Percentiles rank a stretch among this genome's conserved stretches.
phyloP scores from a whole-genome alignment of 805 yeast genomes.

The Tetrapisispora nanseiensis region DNA sequence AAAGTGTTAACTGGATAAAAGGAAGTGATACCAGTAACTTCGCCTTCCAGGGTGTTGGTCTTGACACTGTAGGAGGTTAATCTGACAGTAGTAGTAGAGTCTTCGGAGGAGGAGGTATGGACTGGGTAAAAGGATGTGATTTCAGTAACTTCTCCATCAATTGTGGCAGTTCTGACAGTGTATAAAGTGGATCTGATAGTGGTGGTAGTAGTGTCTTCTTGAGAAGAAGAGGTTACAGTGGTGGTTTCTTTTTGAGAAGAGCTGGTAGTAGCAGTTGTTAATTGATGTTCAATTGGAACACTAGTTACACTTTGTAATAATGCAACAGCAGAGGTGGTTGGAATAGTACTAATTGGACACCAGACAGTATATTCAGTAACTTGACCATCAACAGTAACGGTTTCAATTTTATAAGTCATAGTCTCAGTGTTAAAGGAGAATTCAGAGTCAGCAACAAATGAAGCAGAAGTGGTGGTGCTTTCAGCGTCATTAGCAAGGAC shows the following conservation, averaged over 20 bases:
- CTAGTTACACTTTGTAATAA: not conserved
- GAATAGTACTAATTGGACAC: constrained; percentile 26
- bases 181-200: not conserved
- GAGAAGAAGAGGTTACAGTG: not conserved
- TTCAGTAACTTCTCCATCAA: constrained; percentile 1
- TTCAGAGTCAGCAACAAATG: not conserved
- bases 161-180: not conserved
- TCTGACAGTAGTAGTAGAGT: not conserved
- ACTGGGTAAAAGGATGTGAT: not conserved
- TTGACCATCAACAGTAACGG: not conserved
- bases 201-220: not conserved
- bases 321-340: not conserved
- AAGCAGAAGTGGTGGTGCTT: not conserved
- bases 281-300: not conserved
- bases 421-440: not conserved
- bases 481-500: not conserved
- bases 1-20: constrained; percentile 11
- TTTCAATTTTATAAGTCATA: constrained; percentile 2
- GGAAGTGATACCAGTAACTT: constrained; percentile 5
- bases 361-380: constrained; percentile 20
- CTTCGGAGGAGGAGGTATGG: not conserved
- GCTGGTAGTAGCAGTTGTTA: not conserved
- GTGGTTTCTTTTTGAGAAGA: no score
- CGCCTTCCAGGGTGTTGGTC: constrained; percentile 6
- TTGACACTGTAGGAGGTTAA: not conserved